These are phyloP conservation scores for Populus tremula DNA, from an alignment of 345 rosid genomes.

Conservation along the genomic window DNA sequence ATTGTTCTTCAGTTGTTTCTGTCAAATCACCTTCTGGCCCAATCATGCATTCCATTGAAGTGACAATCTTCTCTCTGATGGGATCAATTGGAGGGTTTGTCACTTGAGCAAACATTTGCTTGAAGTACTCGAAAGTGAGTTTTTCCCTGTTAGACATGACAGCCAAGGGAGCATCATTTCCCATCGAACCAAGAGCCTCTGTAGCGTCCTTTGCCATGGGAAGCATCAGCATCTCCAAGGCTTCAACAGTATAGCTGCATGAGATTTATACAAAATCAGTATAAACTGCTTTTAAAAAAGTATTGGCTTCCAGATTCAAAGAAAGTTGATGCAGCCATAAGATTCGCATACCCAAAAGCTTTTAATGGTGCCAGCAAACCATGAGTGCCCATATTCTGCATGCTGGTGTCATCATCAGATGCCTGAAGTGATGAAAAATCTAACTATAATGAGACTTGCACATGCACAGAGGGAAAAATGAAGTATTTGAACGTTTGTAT, in stretches of 20 bases:
- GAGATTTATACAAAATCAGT: neutral
- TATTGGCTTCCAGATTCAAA: neutral
- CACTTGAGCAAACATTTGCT: slow-evolving; percentile 99
- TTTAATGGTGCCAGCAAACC: slow-evolving; percentile 87
- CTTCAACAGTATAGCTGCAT: slow-evolving; percentile 91
- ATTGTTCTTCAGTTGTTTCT: slow-evolving; percentile 95
- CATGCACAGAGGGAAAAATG: neutral
- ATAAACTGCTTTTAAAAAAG: slow-evolving; percentile 3
- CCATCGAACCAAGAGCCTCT: slow-evolving; percentile 99
- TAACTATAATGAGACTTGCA: slow-evolving; percentile 7
- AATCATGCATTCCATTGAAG: slow-evolving; percentile 99
- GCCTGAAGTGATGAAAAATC: slow-evolving; percentile 40
- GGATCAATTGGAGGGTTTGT: slow-evolving; percentile 99
- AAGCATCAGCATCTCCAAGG: slow-evolving; percentile 94
- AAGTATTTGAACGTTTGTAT: neutral
- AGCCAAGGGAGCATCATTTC: slow-evolving; percentile 96
- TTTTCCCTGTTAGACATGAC: slow-evolving; percentile 95
- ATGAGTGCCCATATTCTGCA: slow-evolving; percentile 87
- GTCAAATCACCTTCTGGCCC: slow-evolving; percentile 99
- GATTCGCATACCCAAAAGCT: slow-evolving; percentile 81
- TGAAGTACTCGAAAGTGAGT: slow-evolving; percentile 88
- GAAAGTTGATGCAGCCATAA: neutral
- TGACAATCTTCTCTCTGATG: slow-evolving; percentile 95
- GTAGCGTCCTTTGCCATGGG: slow-evolving; percentile 98
- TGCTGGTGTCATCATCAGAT: slow-evolving; percentile 64